phyloP scores from a whole-genome alignment of 2,329 filamentous ascomycete genomes.

The Aspergillus spinulosporus region DNA sequence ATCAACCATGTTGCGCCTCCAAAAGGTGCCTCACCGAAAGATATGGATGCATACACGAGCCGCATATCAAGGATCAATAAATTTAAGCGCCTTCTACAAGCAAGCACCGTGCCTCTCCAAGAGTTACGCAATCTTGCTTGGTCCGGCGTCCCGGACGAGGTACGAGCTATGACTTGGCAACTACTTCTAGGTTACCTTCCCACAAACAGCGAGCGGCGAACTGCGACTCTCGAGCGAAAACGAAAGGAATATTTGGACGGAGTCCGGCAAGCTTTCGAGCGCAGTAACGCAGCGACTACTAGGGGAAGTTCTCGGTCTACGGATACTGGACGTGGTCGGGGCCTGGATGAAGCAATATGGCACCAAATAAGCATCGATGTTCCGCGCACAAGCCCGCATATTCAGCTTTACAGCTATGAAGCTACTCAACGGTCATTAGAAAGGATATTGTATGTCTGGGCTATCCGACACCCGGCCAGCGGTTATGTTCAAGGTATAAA shows the following conservation, averaged over 20 bases:
- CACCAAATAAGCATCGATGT: conserved; percentile 99
- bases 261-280: conserved; percentile 67
- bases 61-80: conserved; percentile 95
- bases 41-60: conserved; percentile 80
- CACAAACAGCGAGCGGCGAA: conserved; percentile 90
- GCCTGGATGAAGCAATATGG: conserved; percentile 96
- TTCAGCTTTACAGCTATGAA: conserved; percentile 92
- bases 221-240: conserved; percentile 87
- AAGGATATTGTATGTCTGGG: conserved; percentile 95
- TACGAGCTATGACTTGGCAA: conserved; percentile 99
- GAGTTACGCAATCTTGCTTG: conserved; percentile 85
- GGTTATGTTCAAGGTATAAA: conserved; percentile 99
- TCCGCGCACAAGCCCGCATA: conserved; percentile 91
- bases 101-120: conserved; percentile 80
- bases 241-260: conserved; percentile 95
- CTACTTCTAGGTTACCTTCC: conserved; percentile 91
- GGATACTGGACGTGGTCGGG: conserved; percentile 61
- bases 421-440: conserved; percentile 93
- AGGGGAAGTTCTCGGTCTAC: conserved; percentile 44
- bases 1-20: conserved; percentile 82
- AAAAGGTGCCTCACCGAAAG: conserved; percentile 73
- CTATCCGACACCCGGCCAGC: conserved; percentile 92
- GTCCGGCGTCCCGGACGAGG: conserved; percentile 92
- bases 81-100: conserved; percentile 93
- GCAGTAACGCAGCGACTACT: conserved; percentile 46